Base-by-base conservation (phyloP, 768 basidiomycete species). In the Boletus sp. region DNA sequence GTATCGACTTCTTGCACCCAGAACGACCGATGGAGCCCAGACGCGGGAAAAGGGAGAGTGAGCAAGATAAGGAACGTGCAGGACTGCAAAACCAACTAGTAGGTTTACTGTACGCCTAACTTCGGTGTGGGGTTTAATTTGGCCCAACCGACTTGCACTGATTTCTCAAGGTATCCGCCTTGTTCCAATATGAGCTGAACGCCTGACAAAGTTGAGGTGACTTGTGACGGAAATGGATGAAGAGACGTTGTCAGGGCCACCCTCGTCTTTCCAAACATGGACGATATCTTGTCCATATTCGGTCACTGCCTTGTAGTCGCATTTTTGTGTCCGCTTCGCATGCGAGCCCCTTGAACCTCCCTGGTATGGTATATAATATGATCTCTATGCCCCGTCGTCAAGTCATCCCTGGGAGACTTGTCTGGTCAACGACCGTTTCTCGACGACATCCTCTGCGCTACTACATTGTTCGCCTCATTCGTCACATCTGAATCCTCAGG, bases 261-360 rank as follows among this genome's bases (percentile, higher is more conserved):
- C 9, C 9, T 35, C 33, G 33, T 20, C 17, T 12, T 56, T 56
- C 70, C 64, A 53, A 67, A 69, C 37, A 6, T 12, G 47, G 61
- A 71, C 65, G 64, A 60, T 24, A 41, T 50, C 37, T 28, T 9
- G 58, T 56, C 68, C 66, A 20, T 28, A 60, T 62, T 10, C 32
- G 61, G 71, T 30, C 7, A 57, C 56, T 63, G 6, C 61, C 72
- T 72, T 72, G 71, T 72, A 45, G 50, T 71, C 18, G 50, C 40
- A n/a, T 32, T 44, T 55, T 40, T 30, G 46, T 47, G 18, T 18
- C 14, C 8, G 20, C 40, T 29, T 18, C 33, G 24, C 24, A 24
- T 24, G 24, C 24, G 24, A 24, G 24, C 24, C 24, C 24, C 24
- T 24, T 24, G 24, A 24, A 24, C 24, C 32, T 35, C 20, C 54